These are phyloP conservation scores for Prunus mume DNA, from an alignment of 306 rosid genomes.

Conservation along the genomic window DNA sequence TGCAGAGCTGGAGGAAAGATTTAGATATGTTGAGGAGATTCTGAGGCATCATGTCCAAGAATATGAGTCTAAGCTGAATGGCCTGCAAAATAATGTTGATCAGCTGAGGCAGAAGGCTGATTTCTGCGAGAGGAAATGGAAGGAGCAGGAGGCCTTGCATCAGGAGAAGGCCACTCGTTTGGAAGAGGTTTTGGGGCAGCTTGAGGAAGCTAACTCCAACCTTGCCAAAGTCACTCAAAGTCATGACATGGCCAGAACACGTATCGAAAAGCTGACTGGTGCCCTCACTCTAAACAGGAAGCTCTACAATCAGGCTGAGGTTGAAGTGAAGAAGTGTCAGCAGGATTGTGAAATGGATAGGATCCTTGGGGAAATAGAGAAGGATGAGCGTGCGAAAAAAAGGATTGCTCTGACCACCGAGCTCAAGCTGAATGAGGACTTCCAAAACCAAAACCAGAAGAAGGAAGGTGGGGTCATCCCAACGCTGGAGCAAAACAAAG, in stretches of 20 bases:
- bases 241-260: not conserved
- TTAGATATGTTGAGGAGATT: not conserved
- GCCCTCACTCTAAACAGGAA: not conserved
- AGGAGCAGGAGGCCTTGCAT: constrained; percentile 10
- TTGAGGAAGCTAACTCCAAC: not conserved
- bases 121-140: not conserved
- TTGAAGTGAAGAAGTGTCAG: not conserved
- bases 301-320: not conserved
- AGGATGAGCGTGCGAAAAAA: not conserved
- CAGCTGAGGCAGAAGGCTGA: constrained; percentile 4
- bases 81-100: not conserved
- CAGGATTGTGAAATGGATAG: not conserved
- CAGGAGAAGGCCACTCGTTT: not conserved
- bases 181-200: not conserved
- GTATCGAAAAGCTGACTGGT: not conserved
- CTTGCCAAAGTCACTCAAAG: not conserved
- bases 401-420: too few species aligned
- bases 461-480: too few species aligned
- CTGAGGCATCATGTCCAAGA: not conserved
- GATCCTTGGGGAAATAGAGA: not conserved
- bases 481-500: too few species aligned
- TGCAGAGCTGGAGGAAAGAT: constrained; percentile 10
- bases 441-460: too few species aligned
- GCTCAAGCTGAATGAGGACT: too few species aligned
- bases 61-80: not conserved